Percentiles rank a stretch among this genome's conserved stretches.
Conservation (phyloP, 208 protist species). For the Leishmania aethiopica region DNA sequence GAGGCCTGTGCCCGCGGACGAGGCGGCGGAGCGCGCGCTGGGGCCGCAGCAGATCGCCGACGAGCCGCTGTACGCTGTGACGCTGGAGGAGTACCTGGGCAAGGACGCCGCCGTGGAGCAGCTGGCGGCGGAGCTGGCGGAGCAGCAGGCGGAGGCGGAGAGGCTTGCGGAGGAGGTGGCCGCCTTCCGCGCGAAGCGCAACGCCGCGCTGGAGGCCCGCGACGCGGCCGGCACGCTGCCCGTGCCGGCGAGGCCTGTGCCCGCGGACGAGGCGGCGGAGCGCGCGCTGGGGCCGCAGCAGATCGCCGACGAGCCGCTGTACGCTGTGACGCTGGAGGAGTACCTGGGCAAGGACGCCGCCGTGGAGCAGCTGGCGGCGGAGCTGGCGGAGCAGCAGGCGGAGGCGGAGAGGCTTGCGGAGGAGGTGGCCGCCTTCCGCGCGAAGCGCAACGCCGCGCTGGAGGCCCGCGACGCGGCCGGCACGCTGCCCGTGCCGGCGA, state of each 20-base stretch:
- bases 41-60: not conserved
- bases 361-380: not conserved
- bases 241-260: slow-evolving; percentile 9
- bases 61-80: not conserved
- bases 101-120: no score
- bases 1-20: slow-evolving; percentile 1
- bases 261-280: not conserved
- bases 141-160: not conserved
- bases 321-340: not conserved
- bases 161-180: slow-evolving; percentile 13
- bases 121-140: not conserved
- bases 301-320: not conserved
- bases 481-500: slow-evolving; percentile 27
- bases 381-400: not conserved
- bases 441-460: not conserved
- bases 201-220: slow-evolving; percentile 16
- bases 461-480: slow-evolving; percentile 29
- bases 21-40: not conserved
- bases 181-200: no score
- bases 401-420: not conserved
- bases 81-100: slow-evolving; percentile 19
- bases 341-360: not conserved
- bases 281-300: slow-evolving; percentile 1
- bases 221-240: slow-evolving; percentile 34
- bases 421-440: not conserved